A percentile compares a stretch with the other conserved stretches of the same genome.
These are phyloP conservation scores for Russula brevipes DNA, from an alignment of 768 basidiomycete species.

Conservation along the genomic window DNA sequence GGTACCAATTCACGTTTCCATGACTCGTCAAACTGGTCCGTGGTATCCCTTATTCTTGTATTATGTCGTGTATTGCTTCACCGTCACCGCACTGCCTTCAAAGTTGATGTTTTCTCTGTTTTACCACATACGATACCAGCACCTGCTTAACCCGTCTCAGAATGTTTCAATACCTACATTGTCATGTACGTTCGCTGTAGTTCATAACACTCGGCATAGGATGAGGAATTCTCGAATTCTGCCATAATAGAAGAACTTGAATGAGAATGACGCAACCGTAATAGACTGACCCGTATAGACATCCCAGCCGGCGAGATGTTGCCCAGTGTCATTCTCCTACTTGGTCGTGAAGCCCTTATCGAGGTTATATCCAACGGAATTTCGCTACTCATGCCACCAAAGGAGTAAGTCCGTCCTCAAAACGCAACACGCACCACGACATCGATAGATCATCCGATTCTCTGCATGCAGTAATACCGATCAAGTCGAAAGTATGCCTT, in stretches of 20 bases:
- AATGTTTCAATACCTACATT: conserved; percentile 19
- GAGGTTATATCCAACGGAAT: too few species aligned
- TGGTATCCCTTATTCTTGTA: conserved; percentile 23
- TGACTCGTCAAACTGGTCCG: conserved; percentile 7
- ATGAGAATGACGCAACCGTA: too few species aligned
- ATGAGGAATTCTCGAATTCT: neutral
- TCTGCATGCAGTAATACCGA: too few species aligned
- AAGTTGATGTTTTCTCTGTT: conserved; percentile 5
- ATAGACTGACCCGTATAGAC: too few species aligned
- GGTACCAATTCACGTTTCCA: neutral
- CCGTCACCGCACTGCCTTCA: neutral
- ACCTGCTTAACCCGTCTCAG: neutral
- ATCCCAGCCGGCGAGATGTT: too few species aligned
- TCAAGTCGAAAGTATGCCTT: too few species aligned
- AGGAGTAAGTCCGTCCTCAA: too few species aligned
- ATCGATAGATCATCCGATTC: too few species aligned
- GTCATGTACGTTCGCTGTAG: conserved; percentile 20
- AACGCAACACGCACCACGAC: too few species aligned
- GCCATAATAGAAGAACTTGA: neutral
- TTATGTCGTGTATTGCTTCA: conserved; percentile 17
- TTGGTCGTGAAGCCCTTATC: too few species aligned
- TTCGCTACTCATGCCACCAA: too few species aligned
- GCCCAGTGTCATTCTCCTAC: too few species aligned
- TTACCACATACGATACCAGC: conserved; percentile 12
- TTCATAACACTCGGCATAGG: conserved; percentile 8